Base-by-base conservation (phyloP, 768 basidiomycete species). In the Lactarius sp. region DNA sequence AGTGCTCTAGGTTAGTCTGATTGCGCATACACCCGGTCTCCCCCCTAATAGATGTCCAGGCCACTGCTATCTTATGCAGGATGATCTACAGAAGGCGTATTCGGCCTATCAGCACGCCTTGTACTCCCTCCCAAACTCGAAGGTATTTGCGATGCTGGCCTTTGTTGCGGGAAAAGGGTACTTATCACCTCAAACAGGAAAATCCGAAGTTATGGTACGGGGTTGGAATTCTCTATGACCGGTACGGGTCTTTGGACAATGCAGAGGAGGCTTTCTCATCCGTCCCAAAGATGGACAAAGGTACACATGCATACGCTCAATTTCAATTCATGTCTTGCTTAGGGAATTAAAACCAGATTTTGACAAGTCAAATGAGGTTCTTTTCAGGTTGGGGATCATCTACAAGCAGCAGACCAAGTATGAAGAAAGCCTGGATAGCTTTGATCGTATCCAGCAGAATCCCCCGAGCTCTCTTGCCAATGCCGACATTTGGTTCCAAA, bases 201-300 rank as follows among this genome's bases (percentile, higher is more conserved):
- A 97, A 99, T 75, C 95, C 96, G 5, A 98, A 98, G 73, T 81
- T 99, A 9, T 99, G 97, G 97, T 99, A 98, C 73, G 97, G 97
- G 41, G 98, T 99, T 72, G 97, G 97, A 39, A 98, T 98, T 61
- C 85, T 98, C 39, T 98, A 99, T 71, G 97, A 99, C 79, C 88
- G 97, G 36, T 99, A 98, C 70, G 97, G 97, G 16, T 95, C 93
- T 58, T 81, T 99, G 73, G 96, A 99, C 76, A 97, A 98, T 69
- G 97, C 97, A 68, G 97, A 99, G 76, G 97, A 98, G 73, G 97
- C 97, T 0, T 99, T 99, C 70, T 87, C 93, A 0, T 94, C 92
- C 13, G 96, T 98, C 31, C 84, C 98, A 47, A 82, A 89, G 67
- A 98, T 98, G 94, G 95, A 98, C 77, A 91, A 92, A 76, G 91